A percentile compares a stretch with the other conserved stretches of the same genome.
Evolutionary conservation across 2,329 filamentous ascomycete genomes (phyloP).

Genomic region (Arthrobotrys pseudoclavata): DNA sequence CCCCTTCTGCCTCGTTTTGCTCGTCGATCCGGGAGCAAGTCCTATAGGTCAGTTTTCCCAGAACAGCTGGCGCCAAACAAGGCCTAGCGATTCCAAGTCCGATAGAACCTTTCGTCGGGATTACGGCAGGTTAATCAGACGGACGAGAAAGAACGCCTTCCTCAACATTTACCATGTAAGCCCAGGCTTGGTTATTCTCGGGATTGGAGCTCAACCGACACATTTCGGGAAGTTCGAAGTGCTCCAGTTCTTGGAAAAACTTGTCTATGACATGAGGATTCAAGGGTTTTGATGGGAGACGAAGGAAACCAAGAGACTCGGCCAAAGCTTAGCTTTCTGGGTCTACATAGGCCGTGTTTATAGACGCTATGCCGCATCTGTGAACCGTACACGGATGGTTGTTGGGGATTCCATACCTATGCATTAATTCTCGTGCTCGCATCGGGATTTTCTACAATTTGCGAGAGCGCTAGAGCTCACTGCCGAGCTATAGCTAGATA

Average conservation of each 20-base stretch:
- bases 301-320: constrained; percentile 55
- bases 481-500: constrained; percentile 6
- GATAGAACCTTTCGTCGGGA: constrained; percentile 26
- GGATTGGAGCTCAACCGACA: constrained; percentile 43
- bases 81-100: constrained; percentile 29
- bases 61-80: constrained; percentile 28
- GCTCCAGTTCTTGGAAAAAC: constrained; percentile 31
- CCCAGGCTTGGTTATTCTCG: constrained; percentile 46
- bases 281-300: constrained; percentile 42
- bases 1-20: constrained; percentile 25
- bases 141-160: constrained; percentile 29
- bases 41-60: constrained; percentile 50
- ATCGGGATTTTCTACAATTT: constrained; percentile 10
- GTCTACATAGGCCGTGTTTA: constrained; percentile 1
- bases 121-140: constrained; percentile 56
- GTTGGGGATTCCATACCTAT: not conserved
- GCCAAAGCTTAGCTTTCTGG: constrained; percentile 57
- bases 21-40: constrained; percentile 42
- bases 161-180: constrained; percentile 25
- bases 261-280: constrained; percentile 23
- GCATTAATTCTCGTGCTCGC: constrained; percentile 23
- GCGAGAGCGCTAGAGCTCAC: constrained; percentile 32
- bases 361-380: constrained; percentile 36
- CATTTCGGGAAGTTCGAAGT: constrained; percentile 30
- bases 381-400: constrained; percentile 19